Evolutionary conservation across 495 filamentous ascomycete species (phyloP).

Genomic region (Apodospora peruviana): DNA sequence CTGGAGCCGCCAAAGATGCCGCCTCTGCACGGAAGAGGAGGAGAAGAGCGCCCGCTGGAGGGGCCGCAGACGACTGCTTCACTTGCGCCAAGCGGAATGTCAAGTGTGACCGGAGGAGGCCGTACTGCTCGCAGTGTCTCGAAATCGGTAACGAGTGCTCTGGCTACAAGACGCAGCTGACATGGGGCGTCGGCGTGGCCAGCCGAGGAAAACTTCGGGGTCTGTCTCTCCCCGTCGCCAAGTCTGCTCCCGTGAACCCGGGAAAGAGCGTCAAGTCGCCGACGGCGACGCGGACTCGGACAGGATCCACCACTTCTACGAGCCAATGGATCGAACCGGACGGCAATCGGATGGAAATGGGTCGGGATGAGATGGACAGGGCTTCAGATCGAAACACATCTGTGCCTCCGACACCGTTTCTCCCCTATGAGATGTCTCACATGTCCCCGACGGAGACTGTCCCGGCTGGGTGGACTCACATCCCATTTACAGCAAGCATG

Average conservation of each 20-base stretch:
- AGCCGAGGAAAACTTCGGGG: constrained; percentile 94
- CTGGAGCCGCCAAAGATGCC: constrained; percentile 34
- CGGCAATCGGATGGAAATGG: constrained; percentile 8
- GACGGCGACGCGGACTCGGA: constrained; percentile 28
- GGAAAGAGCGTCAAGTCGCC: constrained; percentile 39
- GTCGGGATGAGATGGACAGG: constrained; percentile 28
- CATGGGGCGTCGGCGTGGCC: constrained; percentile 95
- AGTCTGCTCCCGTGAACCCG: constrained; percentile 54
- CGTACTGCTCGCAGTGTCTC: constrained; percentile 93
- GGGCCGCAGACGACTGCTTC: constrained; percentile 93
- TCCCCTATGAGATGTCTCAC: constrained; percentile 32
- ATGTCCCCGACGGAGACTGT: constrained; percentile 31
- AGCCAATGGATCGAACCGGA: constrained; percentile 36
- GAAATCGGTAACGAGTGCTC: constrained; percentile 89
- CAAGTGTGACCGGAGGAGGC: constrained; percentile 86
- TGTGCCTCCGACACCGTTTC: constrained; percentile 27
- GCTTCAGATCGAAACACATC: constrained; percentile 14
- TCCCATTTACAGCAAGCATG: constrained; percentile 25
- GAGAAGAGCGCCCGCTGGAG: constrained; percentile 80
- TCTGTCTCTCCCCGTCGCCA: constrained; percentile 76
- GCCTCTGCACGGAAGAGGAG: constrained; percentile 67
- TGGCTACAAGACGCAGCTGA: constrained; percentile 95
- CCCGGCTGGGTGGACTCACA: constrained; percentile 27
- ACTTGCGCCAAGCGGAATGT: constrained; percentile 76
- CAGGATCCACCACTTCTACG: constrained; percentile 30